Evolutionary conservation across 1,284 basidiomycete genomes (phyloP).

Genomic region (Ceratobasidium sp.): DNA sequence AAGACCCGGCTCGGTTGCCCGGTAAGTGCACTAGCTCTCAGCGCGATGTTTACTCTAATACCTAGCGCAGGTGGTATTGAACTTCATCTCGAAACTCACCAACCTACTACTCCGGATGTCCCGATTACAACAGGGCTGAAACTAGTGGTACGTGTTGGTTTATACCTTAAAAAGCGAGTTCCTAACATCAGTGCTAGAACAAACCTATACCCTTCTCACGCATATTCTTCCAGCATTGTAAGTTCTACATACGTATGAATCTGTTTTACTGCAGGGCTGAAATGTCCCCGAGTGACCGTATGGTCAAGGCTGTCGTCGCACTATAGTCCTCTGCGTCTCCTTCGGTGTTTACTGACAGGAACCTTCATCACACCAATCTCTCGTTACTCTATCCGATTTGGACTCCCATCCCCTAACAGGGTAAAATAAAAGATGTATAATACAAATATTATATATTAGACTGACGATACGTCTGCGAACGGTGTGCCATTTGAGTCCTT

Average conservation of each 20-base stretch:
- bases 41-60: background rate
- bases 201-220: slow-evolving; percentile 55
- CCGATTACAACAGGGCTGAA: background rate
- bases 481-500: background rate
- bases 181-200: slow-evolving; percentile 52
- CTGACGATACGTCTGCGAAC: background rate
- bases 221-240: slow-evolving; percentile 59
- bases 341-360: slow-evolving; percentile 59
- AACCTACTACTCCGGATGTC: background rate
- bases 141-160: slow-evolving; percentile 1
- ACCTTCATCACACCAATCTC: slow-evolving; percentile 61
- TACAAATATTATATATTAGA: slow-evolving; percentile 10
- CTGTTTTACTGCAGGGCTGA: no score
- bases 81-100: slow-evolving; percentile 48
- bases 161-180: background rate
- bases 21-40: slow-evolving; percentile 58
- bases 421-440: slow-evolving; percentile 42
- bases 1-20: slow-evolving; percentile 86
- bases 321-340: slow-evolving; percentile 62
- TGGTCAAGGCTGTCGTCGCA: slow-evolving; percentile 61
- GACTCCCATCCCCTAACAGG: slow-evolving; percentile 16
- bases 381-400: slow-evolving; percentile 59
- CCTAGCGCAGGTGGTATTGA: slow-evolving; percentile 55
- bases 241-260: slow-evolving; percentile 48
- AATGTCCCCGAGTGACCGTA: slow-evolving; percentile 50